Base-by-base conservation (phyloP, 2,329 filamentous ascomycete species). In the Dactylonectria estremocensis region DNA sequence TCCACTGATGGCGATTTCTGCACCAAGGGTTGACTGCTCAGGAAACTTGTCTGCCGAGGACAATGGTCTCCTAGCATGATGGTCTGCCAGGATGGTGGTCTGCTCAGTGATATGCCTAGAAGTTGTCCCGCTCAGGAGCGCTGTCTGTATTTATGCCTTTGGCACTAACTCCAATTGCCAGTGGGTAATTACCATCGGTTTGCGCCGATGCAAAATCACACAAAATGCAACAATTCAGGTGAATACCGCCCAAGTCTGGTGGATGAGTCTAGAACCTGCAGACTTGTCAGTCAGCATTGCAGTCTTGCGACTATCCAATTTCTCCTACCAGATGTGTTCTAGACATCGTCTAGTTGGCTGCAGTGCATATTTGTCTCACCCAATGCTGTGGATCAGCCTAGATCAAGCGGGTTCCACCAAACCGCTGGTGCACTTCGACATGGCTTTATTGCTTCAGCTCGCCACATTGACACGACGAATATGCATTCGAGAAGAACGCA, bases 321-420 rank as follows among this genome's bases (percentile, higher is more conserved):
- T 31, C 16, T 62, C 60, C 52, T 62, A 50, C 60, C 43, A 24
- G 43, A 55, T 56, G 31, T 11, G 60, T 48, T 28, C 43, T 56
- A 62, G 60, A 18, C 31, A 11, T 11, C 35, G n/a, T 22, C 37
- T 59, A 48, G 55, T 64, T 53, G 28, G 48, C 14, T 24, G 28
- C n/a, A 33, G 31, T 64, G 48, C n/a, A 37, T 31, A 20, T 20
- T 55, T 49, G 57, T 66, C 63, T 61, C 56, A 61, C 56, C 43
- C 20, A 22, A 28, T 33, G 11, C 16, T 20, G 46, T 66, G 64
- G 50, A 62, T 55, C 50, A 18, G 28, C 28, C 50, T 53, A 13
- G 50, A 20, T 16, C 31, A 18, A 50, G 13, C 24, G 14, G 28
- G 48, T n/a, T 22, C 22, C 14, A 50, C 48, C 48, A 33, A 13